Evolutionary conservation across 202 grass and related monocot species (phyloP).

Genomic region (Schoenoplectus triqueter): DNA sequence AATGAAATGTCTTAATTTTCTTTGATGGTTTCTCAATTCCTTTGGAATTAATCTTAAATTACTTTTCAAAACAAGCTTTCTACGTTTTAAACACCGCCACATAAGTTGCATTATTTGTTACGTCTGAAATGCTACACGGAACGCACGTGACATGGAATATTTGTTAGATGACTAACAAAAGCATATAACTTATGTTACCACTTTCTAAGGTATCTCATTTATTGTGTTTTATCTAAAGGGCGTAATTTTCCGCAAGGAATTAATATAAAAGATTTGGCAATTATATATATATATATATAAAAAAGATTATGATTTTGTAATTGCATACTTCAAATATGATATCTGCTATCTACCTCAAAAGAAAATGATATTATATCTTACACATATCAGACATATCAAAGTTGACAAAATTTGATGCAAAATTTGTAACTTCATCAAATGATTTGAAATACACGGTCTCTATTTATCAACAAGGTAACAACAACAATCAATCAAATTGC

Average conservation of each 20-base stretch:
- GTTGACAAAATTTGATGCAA: neutral
- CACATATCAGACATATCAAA: neutral
- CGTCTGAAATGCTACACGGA: neutral
- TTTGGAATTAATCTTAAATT: neutral
- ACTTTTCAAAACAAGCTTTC: neutral
- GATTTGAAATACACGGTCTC: neutral
- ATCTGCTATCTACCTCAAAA: neutral
- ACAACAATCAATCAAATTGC: neutral
- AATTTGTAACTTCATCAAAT: neutral
- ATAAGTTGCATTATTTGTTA: neutral
- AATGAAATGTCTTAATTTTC: neutral
- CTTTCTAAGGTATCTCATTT: neutral
- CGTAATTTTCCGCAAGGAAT: neutral
- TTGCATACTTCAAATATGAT: neutral
- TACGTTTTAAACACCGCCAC: neutral
- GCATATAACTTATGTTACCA: neutral
- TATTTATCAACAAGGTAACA: neutral
- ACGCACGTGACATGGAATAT: neutral
- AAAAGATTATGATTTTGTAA: neutral
- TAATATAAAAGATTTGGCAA: neutral
- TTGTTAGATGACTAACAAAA: neutral
- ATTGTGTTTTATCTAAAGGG: neutral
- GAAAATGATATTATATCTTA: neutral
- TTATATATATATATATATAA: neutral
- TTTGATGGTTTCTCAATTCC: constrained; percentile 18